Evolutionary conservation across 163 green algal species (phyloP).

Genomic region (Prototheca cutis): DNA sequence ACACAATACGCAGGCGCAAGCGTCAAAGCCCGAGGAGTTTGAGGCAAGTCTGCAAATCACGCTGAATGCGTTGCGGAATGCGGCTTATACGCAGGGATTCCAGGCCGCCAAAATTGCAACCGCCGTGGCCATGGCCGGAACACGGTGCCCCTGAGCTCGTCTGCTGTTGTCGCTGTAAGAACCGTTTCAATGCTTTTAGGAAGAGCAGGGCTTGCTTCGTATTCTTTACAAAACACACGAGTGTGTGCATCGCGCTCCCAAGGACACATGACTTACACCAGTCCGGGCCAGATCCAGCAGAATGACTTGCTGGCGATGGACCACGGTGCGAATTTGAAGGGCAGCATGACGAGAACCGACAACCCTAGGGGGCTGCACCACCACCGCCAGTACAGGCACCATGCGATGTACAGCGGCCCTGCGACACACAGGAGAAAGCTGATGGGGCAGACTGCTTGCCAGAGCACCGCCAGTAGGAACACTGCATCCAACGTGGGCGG

Average conservation of each 20-base stretch:
- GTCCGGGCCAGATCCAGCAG: constrained; percentile 26
- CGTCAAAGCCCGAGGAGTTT: no score
- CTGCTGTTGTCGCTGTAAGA: no score
- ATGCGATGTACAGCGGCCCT: constrained; percentile 28
- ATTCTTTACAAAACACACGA: no score
- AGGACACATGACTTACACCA: constrained; percentile 16
- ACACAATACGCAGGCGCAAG: no score
- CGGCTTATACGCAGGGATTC: background rate
- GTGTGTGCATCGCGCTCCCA: no score
- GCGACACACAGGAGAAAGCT: constrained; percentile 15
- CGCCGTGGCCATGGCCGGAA: background rate
- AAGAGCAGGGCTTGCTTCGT: no score
- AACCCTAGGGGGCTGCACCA: constrained; percentile 27
- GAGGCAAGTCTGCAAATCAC: background rate
- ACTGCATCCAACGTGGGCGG: no score
- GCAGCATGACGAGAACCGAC: constrained; percentile 23
- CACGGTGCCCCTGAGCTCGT: background rate
- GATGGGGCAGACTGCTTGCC: constrained; percentile 28
- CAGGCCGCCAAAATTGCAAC: background rate
- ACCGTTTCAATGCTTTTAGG: no score
- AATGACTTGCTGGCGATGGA: background rate
- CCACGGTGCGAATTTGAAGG: constrained; percentile 34
- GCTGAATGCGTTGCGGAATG: background rate
- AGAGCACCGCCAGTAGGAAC: constrained; percentile 26
- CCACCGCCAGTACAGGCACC: constrained; percentile 22